Percentiles rank a stretch among this genome's conserved stretches.
These are phyloP conservation scores for Pneumocystis sp. DNA, from an alignment of 1,139 yeast genomes.

Conservation along the genomic window DNA sequence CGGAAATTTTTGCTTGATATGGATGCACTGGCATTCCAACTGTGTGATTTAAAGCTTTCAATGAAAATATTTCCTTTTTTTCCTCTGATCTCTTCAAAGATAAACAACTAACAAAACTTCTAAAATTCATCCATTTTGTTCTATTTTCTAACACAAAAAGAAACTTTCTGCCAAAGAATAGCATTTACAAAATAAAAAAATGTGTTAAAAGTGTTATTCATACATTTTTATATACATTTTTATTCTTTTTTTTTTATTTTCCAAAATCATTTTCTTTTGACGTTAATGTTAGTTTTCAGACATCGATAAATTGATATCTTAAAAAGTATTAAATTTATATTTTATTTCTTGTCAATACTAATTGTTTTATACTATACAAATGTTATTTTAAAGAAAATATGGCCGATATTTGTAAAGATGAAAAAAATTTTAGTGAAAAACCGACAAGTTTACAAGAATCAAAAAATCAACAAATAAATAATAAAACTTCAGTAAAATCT, in stretches of 20 bases:
- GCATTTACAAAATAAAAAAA: not conserved
- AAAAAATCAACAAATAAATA: not conserved
- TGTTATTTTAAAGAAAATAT: no score
- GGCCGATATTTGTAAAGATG: not conserved
- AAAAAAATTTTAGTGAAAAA: not conserved
- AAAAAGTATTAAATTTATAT: no score
- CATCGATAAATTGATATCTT: not conserved
- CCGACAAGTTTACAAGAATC: not conserved
- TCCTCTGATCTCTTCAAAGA: not conserved
- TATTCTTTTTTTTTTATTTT: no score
- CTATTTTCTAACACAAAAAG: not conserved
- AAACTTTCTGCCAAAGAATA: not conserved
- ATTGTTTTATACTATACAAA: not conserved
- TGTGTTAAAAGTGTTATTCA: not conserved
- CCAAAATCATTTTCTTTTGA: no score
- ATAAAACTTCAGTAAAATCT: not conserved
- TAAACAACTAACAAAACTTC: not conserved
- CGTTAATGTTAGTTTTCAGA: no score
- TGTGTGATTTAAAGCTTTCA: conserved; percentile 20
- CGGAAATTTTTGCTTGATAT: conserved; percentile 24
- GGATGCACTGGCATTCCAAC: conserved; percentile 33
- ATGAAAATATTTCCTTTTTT: not conserved
- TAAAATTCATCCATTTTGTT: not conserved
- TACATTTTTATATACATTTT: no score
- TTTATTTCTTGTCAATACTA: no score